These are phyloP conservation scores for Penicillium fuscoglaucum DNA, from an alignment of 2,329 filamentous ascomycete genomes.

Conservation along the genomic window DNA sequence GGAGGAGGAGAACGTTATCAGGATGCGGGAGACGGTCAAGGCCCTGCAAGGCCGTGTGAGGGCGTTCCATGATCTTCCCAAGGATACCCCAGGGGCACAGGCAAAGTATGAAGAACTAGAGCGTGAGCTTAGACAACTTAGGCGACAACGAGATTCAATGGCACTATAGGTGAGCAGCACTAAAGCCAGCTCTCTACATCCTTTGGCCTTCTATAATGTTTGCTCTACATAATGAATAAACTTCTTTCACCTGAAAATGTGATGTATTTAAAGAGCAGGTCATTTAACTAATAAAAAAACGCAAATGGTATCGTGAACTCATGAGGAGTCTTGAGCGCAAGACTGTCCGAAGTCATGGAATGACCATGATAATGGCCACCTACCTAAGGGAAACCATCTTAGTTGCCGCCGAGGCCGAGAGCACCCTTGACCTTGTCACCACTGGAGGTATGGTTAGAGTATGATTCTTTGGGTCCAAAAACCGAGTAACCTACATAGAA, in stretches of 20 bases:
- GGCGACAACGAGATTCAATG: conserved; percentile 67
- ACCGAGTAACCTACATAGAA: conserved; percentile 40
- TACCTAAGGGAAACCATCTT: conserved; percentile 8
- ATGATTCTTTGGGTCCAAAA: neutral
- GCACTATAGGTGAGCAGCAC: conserved; percentile 61
- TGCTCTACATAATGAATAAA: neutral
- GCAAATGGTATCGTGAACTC: conserved; percentile 31
- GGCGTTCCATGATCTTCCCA: conserved; percentile 70
- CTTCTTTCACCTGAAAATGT: neutral
- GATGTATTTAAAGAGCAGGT: neutral
- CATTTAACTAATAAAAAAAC: conserved; percentile 3
- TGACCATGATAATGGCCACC: conserved; percentile 1
- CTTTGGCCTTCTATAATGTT: neutral
- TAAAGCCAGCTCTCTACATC: neutral
- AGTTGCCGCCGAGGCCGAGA: conserved; percentile 39
- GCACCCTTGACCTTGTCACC: conserved; percentile 48
- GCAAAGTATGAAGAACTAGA: conserved; percentile 69
- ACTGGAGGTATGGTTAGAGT: conserved; percentile 26
- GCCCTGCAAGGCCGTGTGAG: conserved; percentile 66
- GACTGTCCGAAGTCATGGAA: conserved; percentile 3
- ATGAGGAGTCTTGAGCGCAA: conserved; percentile 22
- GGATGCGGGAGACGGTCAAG: conserved; percentile 61
- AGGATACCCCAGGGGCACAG: conserved; percentile 67
- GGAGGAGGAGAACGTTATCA: conserved; percentile 60
- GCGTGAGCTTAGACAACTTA: conserved; percentile 62